Evolutionary conservation across 2,329 filamentous ascomycete species (phyloP).

Genomic region (Aspergillus latus): DNA sequence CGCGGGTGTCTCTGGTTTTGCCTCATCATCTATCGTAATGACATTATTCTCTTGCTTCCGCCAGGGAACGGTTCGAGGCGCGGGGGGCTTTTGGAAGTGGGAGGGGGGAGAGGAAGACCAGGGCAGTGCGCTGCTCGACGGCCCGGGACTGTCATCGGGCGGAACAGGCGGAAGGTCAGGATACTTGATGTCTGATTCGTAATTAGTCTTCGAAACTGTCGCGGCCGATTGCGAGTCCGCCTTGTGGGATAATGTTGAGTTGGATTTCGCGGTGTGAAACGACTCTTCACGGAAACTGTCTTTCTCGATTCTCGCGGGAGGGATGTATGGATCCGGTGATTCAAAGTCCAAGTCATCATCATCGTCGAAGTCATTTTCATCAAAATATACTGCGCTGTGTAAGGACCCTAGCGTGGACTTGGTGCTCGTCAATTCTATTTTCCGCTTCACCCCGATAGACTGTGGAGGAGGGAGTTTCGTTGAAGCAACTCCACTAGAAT

Average conservation of each 20-base stretch:
- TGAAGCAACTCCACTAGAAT: conserved; percentile 26
- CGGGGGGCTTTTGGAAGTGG: conserved; percentile 48
- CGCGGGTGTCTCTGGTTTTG: conserved; percentile 45
- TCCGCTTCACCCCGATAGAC: conserved; percentile 38
- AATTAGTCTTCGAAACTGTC: conserved; percentile 15
- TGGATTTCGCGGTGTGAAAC: conserved; percentile 11
- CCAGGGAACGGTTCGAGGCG: conserved; percentile 68
- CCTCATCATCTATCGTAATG: conserved; percentile 25
- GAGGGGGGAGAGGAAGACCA: conserved; percentile 66
- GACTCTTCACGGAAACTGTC: conserved; percentile 8
- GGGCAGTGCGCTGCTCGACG: conserved; percentile 59
- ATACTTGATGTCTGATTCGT: conserved; percentile 34
- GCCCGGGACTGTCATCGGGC: conserved; percentile 30
- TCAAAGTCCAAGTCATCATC: conserved; percentile 68
- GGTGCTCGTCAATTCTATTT: conserved; percentile 35
- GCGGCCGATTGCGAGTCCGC: background rate
- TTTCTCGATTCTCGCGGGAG: conserved; percentile 19
- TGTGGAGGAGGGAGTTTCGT: conserved; percentile 26
- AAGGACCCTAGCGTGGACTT: conserved; percentile 42
- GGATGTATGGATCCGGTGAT: conserved; percentile 31
- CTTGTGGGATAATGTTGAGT: background rate
- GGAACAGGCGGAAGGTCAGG: conserved; percentile 35
- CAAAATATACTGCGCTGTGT: conserved; percentile 60
- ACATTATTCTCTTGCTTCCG: conserved; percentile 34
- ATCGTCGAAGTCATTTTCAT: conserved; percentile 83